Evolutionary conservation across 1,139 yeast species (phyloP).

Genomic region (Candida tetrigidarum): DNA sequence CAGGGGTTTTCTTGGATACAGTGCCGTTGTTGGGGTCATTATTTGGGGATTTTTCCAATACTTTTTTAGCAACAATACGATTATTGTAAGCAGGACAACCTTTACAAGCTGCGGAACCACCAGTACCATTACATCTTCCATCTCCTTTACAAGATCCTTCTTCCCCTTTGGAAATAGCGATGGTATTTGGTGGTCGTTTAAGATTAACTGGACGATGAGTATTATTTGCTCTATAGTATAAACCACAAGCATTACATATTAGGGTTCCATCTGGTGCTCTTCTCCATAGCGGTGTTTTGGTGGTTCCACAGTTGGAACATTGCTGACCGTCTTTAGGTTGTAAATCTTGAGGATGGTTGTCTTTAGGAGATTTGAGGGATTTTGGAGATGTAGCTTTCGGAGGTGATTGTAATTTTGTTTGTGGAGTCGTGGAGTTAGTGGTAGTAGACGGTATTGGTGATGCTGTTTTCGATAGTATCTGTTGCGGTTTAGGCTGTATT

Average conservation of each 20-base stretch:
- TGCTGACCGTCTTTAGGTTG: conserved; percentile 40
- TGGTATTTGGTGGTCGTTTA: conserved; percentile 68
- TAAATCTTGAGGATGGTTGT: not conserved
- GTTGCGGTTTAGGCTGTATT: not conserved
- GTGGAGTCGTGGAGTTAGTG: not conserved
- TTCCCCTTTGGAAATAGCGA: conserved; percentile 42
- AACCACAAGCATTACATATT: conserved; percentile 76
- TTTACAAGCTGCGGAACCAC: conserved; percentile 78
- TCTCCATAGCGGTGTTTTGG: conserved; percentile 72
- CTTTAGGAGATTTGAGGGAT: not conserved
- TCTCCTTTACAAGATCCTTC: conserved; percentile 81
- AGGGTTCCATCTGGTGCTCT: conserved; percentile 68
- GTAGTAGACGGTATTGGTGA: not conserved
- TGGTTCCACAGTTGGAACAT: conserved; percentile 71
- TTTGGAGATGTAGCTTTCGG: not conserved
- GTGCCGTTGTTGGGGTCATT: not conserved
- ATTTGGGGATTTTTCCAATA: conserved; percentile 15
- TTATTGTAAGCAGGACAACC: conserved; percentile 87
- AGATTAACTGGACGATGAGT: conserved; percentile 62
- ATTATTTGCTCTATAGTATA: conserved; percentile 57
- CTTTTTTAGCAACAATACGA: conserved; percentile 47
- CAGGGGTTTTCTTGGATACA: not conserved
- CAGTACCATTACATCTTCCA: conserved; percentile 87
- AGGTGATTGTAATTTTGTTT: not conserved
- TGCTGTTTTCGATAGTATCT: not conserved